Base-by-base conservation (phyloP, 495 filamentous ascomycete genomes). In the Aspergillus heteromorphus region DNA sequence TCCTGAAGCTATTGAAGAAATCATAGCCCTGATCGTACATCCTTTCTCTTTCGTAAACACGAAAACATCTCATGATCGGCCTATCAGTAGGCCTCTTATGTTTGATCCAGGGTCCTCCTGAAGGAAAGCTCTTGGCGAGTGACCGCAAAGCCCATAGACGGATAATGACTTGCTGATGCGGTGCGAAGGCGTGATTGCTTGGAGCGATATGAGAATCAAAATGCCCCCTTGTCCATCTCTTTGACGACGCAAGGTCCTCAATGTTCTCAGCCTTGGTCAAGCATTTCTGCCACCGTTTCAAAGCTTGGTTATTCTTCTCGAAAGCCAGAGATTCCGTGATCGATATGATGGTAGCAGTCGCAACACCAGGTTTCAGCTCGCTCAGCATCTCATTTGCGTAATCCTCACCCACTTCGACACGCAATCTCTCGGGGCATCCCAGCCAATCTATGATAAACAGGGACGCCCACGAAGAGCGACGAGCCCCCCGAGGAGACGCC, bases 101-200 rank as follows among this genome's bases (percentile, higher is more conserved):
- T 34, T 54, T 10, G 57, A 60, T 34, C 53, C 54, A 31, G 53
- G 61, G 53, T 31, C 61, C 57, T 1, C 58, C 61, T 25, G 31
- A 48, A n/a, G 31, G 52, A 16, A 59, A 48, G 5, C 62, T 53
- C 49, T 58, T 56, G 41, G 63, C 65, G 20, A 77, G 49, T 0
- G 61, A 61, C 20, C 65, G 63, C 51, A 75, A 57, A 23, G 60
- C 40, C 74, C 74, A 77, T 10, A 77, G 49, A 20, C 74, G 72
- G 20, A 69, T 11, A 1, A 74, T 30, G 2, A 76, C 67, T 27
- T 62, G 67, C 8, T 66, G 63, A 6, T 60, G 65, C 2, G 51
- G 38, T 20, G 63, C 51, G n/a, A 59, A 18, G 38, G 52, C 5
- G n/a, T 30, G 25, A n/a, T 11, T 19, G 31, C n/a, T n/a, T n/a